A percentile compares a stretch with the other conserved stretches of the same genome.
phyloP scores from a whole-genome alignment of 495 filamentous ascomycete species.

The Ramalina peruviana region DNA sequence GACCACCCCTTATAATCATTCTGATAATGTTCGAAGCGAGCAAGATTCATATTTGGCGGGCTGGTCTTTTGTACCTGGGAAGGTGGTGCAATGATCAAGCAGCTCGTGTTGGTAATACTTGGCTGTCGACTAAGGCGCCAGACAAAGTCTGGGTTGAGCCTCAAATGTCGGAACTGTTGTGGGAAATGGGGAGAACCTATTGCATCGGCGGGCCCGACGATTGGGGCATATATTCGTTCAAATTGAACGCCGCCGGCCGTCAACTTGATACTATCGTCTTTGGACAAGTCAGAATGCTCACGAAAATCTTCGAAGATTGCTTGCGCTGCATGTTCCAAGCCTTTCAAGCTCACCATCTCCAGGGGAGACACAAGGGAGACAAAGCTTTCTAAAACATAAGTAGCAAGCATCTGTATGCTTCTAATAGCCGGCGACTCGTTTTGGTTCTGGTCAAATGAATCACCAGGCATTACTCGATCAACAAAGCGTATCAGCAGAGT shows the following conservation, averaged over 20 bases:
- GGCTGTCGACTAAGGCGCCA: constrained; percentile 41
- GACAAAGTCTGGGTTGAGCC: constrained; percentile 10
- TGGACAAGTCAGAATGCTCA: constrained; percentile 13
- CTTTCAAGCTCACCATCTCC: constrained; percentile 24
- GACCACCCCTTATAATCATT: constrained; percentile 12
- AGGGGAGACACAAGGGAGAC: constrained; percentile 31
- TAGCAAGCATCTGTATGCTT: background rate
- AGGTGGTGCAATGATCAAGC: no score
- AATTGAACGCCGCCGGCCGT: constrained; percentile 41
- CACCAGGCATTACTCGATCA: background rate
- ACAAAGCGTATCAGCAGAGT: constrained; percentile 28
- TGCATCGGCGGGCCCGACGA: constrained; percentile 12
- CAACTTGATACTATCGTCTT: constrained; percentile 30
- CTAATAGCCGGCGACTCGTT: background rate
- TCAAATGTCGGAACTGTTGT: background rate
- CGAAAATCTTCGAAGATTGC: constrained; percentile 14
- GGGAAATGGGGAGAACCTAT: constrained; percentile 11
- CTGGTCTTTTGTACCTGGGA: no score
- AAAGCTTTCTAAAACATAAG: background rate
- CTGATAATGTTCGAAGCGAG: no score
- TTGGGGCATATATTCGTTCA: constrained; percentile 23
- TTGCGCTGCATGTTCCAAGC: constrained; percentile 17
- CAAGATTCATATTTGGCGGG: no score
- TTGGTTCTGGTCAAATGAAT: no score
- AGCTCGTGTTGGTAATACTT: constrained; percentile 12